Percentiles rank a stretch among this genome's conserved stretches.
Conservation (phyloP, 2,329 filamentous ascomycete genomes). For the Alternaria hordeiaustralica region DNA sequence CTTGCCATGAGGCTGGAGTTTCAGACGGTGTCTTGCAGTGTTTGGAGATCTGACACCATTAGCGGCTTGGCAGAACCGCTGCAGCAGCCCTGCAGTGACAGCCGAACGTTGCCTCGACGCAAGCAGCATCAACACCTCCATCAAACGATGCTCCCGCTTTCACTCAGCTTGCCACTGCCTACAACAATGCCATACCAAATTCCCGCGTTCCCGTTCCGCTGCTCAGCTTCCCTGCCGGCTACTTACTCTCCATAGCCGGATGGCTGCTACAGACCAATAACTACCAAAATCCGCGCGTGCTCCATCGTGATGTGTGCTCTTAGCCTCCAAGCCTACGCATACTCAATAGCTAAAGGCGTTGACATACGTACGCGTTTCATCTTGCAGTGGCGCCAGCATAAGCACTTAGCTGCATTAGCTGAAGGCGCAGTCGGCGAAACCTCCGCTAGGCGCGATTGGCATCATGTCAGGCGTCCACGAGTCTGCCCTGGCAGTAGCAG, state of each 20-base stretch:
- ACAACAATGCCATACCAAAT: not conserved
- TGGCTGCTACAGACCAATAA: not conserved
- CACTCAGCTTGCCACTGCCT: not conserved
- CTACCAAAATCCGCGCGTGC: not conserved
- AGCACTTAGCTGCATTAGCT: constrained; percentile 1
- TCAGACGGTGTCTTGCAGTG: not conserved
- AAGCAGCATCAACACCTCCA: not conserved
- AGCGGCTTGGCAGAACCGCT: not conserved
- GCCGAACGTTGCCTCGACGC: not conserved
- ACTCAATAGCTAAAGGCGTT: not conserved
- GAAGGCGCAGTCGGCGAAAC: not conserved
- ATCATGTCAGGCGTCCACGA: not conserved
- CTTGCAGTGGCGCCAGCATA: not conserved
- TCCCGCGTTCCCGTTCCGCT: not conserved
- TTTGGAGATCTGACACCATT: not conserved
- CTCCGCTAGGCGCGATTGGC: not conserved
- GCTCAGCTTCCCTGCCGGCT: rapidly evolving
- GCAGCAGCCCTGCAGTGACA: not conserved
- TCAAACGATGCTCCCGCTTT: not conserved
- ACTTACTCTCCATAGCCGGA: rapidly evolving
- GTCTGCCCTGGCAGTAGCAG: not conserved
- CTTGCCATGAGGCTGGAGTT: not conserved
- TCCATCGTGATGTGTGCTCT: not conserved
- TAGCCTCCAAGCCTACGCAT: not conserved
- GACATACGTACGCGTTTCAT: not conserved